Percentiles rank a stretch among this genome's conserved stretches.
These are phyloP conservation scores for Tylopilus sp. DNA, from an alignment of 1,284 basidiomycete species.

Conservation along the genomic window DNA sequence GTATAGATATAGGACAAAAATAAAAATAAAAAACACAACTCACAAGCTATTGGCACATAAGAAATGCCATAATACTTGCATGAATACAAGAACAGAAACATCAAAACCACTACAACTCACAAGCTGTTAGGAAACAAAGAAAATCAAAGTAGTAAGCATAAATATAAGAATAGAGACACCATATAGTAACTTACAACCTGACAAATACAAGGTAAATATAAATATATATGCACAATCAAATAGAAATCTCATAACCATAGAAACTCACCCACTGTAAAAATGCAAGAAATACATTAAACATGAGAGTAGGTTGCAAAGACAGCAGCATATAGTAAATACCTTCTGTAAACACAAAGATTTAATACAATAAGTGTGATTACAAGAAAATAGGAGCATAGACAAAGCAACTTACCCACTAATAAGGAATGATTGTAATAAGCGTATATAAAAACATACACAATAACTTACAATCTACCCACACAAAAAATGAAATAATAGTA, in stretches of 20 bases:
- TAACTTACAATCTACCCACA: too few species aligned
- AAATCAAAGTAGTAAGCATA: neutral
- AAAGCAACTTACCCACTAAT: too few species aligned
- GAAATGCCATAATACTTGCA: neutral
- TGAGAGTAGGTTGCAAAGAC: too few species aligned
- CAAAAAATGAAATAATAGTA: too few species aligned
- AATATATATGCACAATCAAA: neutral
- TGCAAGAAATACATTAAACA: neutral
- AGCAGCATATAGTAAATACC: too few species aligned
- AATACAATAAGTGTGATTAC: too few species aligned
- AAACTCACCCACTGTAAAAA: neutral
- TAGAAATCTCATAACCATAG: neutral
- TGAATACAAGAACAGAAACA: neutral
- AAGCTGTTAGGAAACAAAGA: neutral
- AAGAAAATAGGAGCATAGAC: too few species aligned
- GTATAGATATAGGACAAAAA: neutral
- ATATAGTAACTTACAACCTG: neutral
- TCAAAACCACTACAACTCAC: too few species aligned
- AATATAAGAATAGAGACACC: neutral
- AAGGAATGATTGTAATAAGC: too few species aligned
- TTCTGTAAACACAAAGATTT: too few species aligned
- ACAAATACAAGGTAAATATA: neutral
- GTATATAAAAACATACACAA: too few species aligned
- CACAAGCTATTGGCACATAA: neutral
- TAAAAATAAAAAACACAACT: neutral